Evolutionary conservation across 2,329 filamentous ascomycete species (phyloP).

Genomic region (Westerdykella aurantiaca): DNA sequence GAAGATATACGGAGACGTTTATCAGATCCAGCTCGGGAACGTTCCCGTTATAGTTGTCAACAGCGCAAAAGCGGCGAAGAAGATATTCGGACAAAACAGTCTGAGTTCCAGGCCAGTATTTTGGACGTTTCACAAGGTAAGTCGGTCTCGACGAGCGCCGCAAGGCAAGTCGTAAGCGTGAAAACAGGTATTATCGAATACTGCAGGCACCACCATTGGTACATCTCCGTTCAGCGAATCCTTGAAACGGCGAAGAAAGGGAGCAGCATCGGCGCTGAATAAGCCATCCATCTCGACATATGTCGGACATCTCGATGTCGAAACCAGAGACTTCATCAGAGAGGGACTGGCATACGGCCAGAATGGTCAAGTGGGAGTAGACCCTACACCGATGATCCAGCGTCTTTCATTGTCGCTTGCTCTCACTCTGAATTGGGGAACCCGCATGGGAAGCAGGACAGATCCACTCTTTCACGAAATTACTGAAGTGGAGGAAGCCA

Average conservation of each 20-base stretch:
- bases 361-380: conserved; percentile 49
- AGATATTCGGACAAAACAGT: conserved; percentile 40
- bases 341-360: conserved; percentile 56
- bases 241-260: conserved; percentile 59
- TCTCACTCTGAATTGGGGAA: conserved; percentile 62
- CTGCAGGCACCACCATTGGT: conserved; percentile 62
- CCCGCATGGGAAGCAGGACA: conserved; percentile 55
- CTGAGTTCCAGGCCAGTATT: conserved; percentile 41
- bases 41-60: conserved; percentile 43
- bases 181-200: conserved; percentile 55
- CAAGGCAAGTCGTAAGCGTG: too few species aligned
- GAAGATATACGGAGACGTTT: conserved; percentile 38
- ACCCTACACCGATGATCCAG: conserved; percentile 65
- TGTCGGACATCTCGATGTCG: conserved; percentile 56
- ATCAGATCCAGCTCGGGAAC: conserved; percentile 44
- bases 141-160: background rate
- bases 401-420: conserved; percentile 57
- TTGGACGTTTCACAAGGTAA: conserved; percentile 44
- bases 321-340: conserved; percentile 57
- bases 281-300: conserved; percentile 60
- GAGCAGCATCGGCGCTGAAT: conserved; percentile 60
- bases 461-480: conserved; percentile 58
- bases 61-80: conserved; percentile 37
- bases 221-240: conserved; percentile 62
- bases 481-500: conserved; percentile 57